Conservation (phyloP, 768 basidiomycete species). For the Dentipellis fragilis region DNA sequence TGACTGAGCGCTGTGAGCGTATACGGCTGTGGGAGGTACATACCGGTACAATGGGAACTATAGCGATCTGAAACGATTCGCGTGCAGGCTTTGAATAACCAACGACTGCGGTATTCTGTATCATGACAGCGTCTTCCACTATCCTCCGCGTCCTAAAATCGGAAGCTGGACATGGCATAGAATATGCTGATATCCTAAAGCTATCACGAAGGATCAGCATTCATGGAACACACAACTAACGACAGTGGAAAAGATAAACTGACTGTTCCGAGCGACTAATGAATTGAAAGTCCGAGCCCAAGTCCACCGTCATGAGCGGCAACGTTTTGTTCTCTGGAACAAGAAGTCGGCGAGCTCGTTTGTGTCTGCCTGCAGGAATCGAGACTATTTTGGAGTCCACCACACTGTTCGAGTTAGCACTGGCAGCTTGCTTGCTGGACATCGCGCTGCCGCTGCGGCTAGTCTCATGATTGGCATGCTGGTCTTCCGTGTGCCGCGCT, state of each 20-base stretch:
- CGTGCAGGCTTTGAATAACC: not conserved
- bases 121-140: constrained; percentile 1
- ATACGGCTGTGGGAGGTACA: constrained; percentile 15
- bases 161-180: not conserved
- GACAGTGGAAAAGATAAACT: not conserved
- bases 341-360: constrained; percentile 18
- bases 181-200: not conserved
- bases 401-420: no score
- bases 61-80: constrained; percentile 32
- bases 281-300: not conserved
- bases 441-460: no score
- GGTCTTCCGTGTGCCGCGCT: no score
- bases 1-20: not conserved
- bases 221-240: not conserved
- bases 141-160: not conserved
- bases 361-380: constrained; percentile 17
- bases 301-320: constrained; percentile 12
- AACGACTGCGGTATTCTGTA: not conserved
- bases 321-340: constrained; percentile 9
- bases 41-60: constrained; percentile 23
- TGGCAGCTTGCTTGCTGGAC: no score
- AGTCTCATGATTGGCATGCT: no score
- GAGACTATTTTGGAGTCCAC: not conserved
- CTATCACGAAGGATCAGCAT: not conserved
- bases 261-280: not conserved